These are phyloP conservation scores for Batrachochytrium dendrobatidis DNA, from an alignment of 371 early-diverging fungal genomes.

Conservation along the genomic window DNA sequence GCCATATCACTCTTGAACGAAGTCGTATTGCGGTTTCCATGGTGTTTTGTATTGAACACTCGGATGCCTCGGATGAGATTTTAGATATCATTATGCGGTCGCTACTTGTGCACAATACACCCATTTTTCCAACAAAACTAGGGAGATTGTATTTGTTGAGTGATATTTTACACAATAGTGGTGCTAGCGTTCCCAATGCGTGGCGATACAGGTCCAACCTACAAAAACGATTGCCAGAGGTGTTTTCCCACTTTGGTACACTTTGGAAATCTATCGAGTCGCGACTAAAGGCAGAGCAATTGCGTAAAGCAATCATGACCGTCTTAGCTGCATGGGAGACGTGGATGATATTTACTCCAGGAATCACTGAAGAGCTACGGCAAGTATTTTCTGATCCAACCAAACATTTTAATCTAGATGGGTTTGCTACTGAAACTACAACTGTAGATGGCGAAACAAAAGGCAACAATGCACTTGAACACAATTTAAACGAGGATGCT, in stretches of 20 bases:
- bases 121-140: slow-evolving; percentile 55
- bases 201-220: slow-evolving; percentile 78
- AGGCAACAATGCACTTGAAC: slow-evolving; percentile 23
- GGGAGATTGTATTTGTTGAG: slow-evolving; percentile 74
- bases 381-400: slow-evolving; percentile 19
- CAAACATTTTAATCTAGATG: not conserved
- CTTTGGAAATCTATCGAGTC: slow-evolving; percentile 61
- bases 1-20: slow-evolving; percentile 41
- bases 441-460: slow-evolving; percentile 16
- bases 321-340: slow-evolving; percentile 78
- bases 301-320: slow-evolving; percentile 31
- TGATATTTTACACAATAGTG: slow-evolving; percentile 81
- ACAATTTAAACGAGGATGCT: slow-evolving; percentile 24
- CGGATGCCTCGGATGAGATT: slow-evolving; percentile 74
- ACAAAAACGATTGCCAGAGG: slow-evolving; percentile 53
- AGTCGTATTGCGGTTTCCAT: slow-evolving; percentile 71
- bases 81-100: slow-evolving; percentile 58
- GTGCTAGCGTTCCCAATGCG: slow-evolving; percentile 62
- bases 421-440: not conserved
- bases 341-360: slow-evolving; percentile 77
- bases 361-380: slow-evolving; percentile 43
- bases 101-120: slow-evolving; percentile 51
- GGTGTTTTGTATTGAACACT: slow-evolving; percentile 81
- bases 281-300: slow-evolving; percentile 77
- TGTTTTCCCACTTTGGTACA: slow-evolving; percentile 65